Conservation (phyloP, 2,329 filamentous ascomycete species). For the Penicillium sumatraense region DNA sequence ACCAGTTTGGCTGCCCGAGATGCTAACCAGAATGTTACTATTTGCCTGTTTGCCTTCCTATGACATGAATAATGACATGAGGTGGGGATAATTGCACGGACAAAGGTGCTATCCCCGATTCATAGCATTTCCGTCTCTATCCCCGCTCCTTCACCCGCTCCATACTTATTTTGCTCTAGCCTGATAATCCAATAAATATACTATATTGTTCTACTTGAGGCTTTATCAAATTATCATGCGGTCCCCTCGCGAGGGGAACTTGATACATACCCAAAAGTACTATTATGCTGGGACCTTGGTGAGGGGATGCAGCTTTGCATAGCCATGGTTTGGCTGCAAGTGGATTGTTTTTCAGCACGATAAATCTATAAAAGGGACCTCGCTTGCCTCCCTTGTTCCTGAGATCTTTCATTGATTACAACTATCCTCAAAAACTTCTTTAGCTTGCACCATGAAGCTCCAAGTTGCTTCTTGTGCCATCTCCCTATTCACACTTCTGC, state of each 20-base stretch:
- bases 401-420: neutral
- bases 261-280: neutral
- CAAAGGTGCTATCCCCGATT: neutral
- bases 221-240: neutral
- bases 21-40: neutral
- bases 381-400: neutral
- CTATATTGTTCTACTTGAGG: neutral
- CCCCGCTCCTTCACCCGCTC: neutral
- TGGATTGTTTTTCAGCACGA: neutral
- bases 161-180: neutral
- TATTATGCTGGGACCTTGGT: neutral
- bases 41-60: neutral
- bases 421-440: neutral
- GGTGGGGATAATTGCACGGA: neutral
- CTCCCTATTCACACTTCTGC: slow-evolving; percentile 5
- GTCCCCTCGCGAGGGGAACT: slow-evolving; percentile 3
- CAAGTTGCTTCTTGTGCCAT: slow-evolving; percentile 3
- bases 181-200: no score
- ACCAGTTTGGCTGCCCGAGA: neutral
- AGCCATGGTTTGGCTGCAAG: neutral
- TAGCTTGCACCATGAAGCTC: slow-evolving; percentile 18
- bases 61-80: neutral
- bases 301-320: neutral
- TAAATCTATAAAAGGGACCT: neutral
- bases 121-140: neutral